These are phyloP conservation scores for Cephalotrichum gorgonifer DNA, from an alignment of 2,329 filamentous ascomycete species.

Conservation along the genomic window DNA sequence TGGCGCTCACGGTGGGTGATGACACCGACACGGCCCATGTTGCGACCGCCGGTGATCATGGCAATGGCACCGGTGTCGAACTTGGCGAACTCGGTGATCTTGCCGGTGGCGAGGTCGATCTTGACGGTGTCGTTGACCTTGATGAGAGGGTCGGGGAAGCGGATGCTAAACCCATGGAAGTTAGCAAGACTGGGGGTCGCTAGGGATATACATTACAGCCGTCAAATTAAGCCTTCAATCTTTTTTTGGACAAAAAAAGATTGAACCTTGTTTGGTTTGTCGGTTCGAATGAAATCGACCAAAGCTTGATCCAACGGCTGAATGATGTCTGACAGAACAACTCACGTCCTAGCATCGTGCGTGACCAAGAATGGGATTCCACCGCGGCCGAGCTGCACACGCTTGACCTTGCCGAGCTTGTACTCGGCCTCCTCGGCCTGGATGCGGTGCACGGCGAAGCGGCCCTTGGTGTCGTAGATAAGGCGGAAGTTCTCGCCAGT, in stretches of 20 bases:
- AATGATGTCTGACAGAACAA: constrained; percentile 86
- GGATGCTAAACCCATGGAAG: constrained; percentile 61
- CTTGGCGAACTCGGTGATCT: constrained; percentile 96
- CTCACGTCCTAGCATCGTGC: constrained; percentile 99
- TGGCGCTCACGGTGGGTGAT: constrained; percentile 99
- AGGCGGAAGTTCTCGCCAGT: constrained; percentile 99
- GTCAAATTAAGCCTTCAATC: constrained; percentile 30
- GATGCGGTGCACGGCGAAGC: constrained; percentile 99
- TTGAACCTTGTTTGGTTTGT: constrained; percentile 3
- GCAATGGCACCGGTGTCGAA: constrained; percentile 97
- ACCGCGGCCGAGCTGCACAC: constrained; percentile 97
- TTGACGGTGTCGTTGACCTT: constrained; percentile 99
- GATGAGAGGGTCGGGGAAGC: constrained; percentile 95
- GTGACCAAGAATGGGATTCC: constrained; percentile 99
- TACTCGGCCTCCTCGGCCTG: constrained; percentile 97
- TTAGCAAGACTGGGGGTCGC: constrained; percentile 26
- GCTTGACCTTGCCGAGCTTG: constrained; percentile 99
- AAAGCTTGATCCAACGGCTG: constrained; percentile 99
- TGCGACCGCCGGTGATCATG: constrained; percentile 99
- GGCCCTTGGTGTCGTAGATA: constrained; percentile 99
- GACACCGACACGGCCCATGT: constrained; percentile 99
- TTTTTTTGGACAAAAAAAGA: too few species aligned
- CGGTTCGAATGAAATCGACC: constrained; percentile 49
- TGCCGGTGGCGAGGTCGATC: constrained; percentile 93
- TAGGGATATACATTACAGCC: constrained; percentile 41